Base-by-base conservation (phyloP, 169 alveolate genomes). In the Cardiosporidium cionae region DNA sequence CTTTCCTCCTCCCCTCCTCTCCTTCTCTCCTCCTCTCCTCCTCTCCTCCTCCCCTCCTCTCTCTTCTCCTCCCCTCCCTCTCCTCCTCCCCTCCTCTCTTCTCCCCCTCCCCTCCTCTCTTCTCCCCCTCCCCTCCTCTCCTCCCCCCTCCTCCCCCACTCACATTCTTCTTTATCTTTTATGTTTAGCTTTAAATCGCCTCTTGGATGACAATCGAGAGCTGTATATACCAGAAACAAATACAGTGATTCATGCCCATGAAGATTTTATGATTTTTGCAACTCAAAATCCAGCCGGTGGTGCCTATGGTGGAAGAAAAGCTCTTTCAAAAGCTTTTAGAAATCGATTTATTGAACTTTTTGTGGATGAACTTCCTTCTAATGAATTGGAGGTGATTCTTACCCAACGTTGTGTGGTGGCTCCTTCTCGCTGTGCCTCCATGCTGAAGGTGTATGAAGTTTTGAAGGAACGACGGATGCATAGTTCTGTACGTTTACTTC, bases 251-350 rank as follows among this genome's bases (percentile, higher is more conserved):
- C 95, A 92, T 82, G 98, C 99, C 0, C 99, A 97, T 78, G 90
- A 88, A 52, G 97, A 96, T 78, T 98, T 98, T 72, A 93, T 95
- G 96, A 87, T 98, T 33, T 98, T 98, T 76, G 99, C 99, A 3
- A 97, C 99, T 0, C 98, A 97, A 85, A 98, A 98, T 78, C 99
- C 99, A 7, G 96, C 98, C 3, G 90, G 91, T n/a, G 92, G 90
- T 64, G 90, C 90, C 77, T 98, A 98, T 76, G 98, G 99, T 7
- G 99, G 99, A 32, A 90, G 99, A 65, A 98, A 97, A 81, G 94
- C 92, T 79, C 91, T 98, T 53, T 94, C 99, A 32, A 92, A 94
- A 79, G 99, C 99, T 0, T 94, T 98, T 84, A 85, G 98, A 74
- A 97, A 97, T 80, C 90, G 99, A 68, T 98, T 98, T 81, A 87